Evolutionary conservation across 1,139 yeast species (phyloP), one percentile per base, ranked within the genome.

Genomic region (Pichia terricola): DNA sequence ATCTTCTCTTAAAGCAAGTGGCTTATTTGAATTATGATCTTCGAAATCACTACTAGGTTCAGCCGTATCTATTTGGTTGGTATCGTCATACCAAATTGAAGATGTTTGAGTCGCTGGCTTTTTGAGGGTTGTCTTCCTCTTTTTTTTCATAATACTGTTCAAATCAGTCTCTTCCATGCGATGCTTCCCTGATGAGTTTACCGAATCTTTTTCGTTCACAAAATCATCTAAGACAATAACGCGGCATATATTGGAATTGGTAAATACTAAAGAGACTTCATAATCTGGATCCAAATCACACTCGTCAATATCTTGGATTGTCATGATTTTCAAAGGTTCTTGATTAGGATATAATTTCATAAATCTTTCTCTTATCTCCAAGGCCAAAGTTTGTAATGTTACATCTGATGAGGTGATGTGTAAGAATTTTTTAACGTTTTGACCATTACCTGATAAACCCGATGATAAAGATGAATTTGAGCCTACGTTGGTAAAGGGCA

Each of bases 211-310:
- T 4, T 16, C 35, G 26, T 43, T 33, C 8, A 26, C 30, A 30
- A 59, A 55, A 5, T 69, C 73, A 46, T 69, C 67, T 30, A 64
- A 63, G n/a, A 79, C 66, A 3, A 79, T 56, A 1, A 81, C 79
- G 41, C 81, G 64, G 16, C 83, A 68, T 3, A 73, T 61, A 50
- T 76, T 80, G 37, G 75, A 77, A 28, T 69, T 65, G 32, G 65
- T 69, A 55, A 84, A 81, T 6, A 82, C 79, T 52, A 81, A 86
- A 7, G 71, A 71, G 0, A 79, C 80, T 4, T 61, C 50, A 53
- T 78, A 84, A 47, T 83, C 94, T 0, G 88, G 87, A 59, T 84
- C 94, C 51, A 85, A 64, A 58, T 85, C 94, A 54, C 88, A 82
- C 48, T 70, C 70, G 47, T 76, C 73, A 31, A 63, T 61, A 58